These are phyloP conservation scores for Quercus glauca DNA, from an alignment of 306 rosid genomes.

Conservation along the genomic window DNA sequence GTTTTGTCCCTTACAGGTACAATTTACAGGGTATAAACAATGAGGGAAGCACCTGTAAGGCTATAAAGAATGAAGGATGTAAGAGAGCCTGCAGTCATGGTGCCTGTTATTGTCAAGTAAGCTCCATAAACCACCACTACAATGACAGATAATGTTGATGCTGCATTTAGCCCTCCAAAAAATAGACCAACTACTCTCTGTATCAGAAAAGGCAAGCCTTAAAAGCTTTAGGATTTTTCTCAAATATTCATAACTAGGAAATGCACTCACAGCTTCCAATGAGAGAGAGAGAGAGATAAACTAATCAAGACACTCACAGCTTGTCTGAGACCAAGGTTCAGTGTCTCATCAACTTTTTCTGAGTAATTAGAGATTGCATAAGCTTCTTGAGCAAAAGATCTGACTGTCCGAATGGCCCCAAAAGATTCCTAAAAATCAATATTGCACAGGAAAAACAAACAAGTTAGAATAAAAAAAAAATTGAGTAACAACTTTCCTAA, in stretches of 20 bases:
- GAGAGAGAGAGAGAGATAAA: background rate
- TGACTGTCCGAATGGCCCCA: conserved; percentile 47
- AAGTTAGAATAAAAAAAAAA: background rate
- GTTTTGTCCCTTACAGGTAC: background rate
- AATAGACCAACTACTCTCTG: conserved; percentile 46
- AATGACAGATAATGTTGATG: conserved; percentile 41
- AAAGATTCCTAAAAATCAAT: conserved; percentile 36
- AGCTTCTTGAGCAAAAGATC: conserved; percentile 48
- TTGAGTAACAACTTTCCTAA: background rate
- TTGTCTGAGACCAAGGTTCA: conserved; percentile 46
- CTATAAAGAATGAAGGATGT: conserved; percentile 51
- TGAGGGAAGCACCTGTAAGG: conserved; percentile 36
- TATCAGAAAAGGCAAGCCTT: background rate
- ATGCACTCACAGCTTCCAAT: background rate
- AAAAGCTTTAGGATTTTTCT: background rate
- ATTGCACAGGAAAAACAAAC: background rate
- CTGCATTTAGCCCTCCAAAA: conserved; percentile 47
- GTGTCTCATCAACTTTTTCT: conserved; percentile 43
- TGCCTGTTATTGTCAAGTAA: conserved; percentile 37
- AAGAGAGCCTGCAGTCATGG: conserved; percentile 38
- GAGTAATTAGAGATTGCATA: conserved; percentile 38
- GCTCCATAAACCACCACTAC: conserved; percentile 48
- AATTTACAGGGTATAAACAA: background rate
- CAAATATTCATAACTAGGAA: background rate
- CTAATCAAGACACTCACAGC: conserved; percentile 29